Conservation (phyloP, 2,329 filamentous ascomycete genomes). For the Westerdykella sp. region DNA sequence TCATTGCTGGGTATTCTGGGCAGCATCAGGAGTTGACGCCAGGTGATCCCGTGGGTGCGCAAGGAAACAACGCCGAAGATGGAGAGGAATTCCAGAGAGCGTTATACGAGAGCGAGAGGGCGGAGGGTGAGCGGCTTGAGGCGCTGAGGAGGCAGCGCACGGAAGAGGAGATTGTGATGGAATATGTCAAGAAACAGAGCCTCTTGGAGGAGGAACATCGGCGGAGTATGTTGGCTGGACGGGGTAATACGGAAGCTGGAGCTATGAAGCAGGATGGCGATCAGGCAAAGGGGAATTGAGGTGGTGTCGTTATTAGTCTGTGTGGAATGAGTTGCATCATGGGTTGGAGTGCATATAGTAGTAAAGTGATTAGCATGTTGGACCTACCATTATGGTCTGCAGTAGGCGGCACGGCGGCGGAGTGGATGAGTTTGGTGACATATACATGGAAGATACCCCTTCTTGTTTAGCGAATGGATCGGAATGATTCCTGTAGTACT, state of each 20-base stretch:
- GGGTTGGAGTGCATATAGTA: too few relatives aligned
- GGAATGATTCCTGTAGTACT: too few relatives aligned
- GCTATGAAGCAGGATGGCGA: too few relatives aligned
- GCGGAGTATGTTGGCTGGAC: constrained; percentile 3
- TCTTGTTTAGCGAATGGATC: too few relatives aligned
- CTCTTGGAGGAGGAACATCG: constrained; percentile 52
- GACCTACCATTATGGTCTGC: too few relatives aligned
- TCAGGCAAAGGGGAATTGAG: too few relatives aligned
- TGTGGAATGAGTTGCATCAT: too few relatives aligned
- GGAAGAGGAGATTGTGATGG: constrained; percentile 68
- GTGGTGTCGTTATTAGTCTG: too few relatives aligned
- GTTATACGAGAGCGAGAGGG: constrained; percentile 22
- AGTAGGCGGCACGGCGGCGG: too few relatives aligned
- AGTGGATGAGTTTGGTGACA: too few relatives aligned
- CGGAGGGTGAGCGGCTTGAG: constrained; percentile 38
- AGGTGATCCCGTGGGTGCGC: constrained; percentile 1
- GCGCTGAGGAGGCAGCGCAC: constrained; percentile 35
- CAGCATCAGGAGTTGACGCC: not conserved
- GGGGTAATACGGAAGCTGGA: not conserved
- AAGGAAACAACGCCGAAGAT: constrained; percentile 8
- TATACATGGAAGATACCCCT: too few relatives aligned
- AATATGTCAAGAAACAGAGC: constrained; percentile 73
- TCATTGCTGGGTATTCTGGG: constrained; percentile 25
- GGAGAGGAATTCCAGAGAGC: constrained; percentile 23
- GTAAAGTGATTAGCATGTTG: too few relatives aligned